These are phyloP conservation scores for Fusarium duplospermum DNA, from an alignment of 2,329 filamentous ascomycete genomes.

Conservation along the genomic window DNA sequence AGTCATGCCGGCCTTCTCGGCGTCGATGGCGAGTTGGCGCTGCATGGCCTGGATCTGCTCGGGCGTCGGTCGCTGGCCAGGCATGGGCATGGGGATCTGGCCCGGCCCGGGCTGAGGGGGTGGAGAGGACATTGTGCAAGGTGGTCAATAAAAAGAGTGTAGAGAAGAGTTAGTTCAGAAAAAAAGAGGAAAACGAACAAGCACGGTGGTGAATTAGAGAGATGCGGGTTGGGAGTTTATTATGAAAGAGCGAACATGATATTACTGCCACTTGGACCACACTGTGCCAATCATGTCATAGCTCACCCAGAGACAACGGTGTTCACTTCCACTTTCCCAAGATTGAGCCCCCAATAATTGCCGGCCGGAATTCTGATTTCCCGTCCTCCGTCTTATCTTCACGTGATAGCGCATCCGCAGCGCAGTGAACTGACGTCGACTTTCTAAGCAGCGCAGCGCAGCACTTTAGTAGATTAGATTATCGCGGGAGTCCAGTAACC, in stretches of 20 bases:
- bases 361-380: constrained; percentile 45
- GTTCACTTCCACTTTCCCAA: constrained; percentile 48
- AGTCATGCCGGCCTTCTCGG: constrained; percentile 84
- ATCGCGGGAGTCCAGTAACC: not conserved
- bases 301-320: constrained; percentile 48
- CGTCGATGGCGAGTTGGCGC: constrained; percentile 83
- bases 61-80: constrained; percentile 71
- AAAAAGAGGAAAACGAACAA: constrained; percentile 18
- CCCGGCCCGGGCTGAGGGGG: constrained; percentile 45
- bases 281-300: constrained; percentile 42
- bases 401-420: constrained; percentile 30
- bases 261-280: constrained; percentile 39
- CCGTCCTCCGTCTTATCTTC: constrained; percentile 37
- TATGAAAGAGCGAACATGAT: constrained; percentile 33
- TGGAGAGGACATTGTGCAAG: constrained; percentile 45
- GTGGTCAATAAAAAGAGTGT: constrained; percentile 18
- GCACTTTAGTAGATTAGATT: too few species aligned
- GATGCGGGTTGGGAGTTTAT: constrained; percentile 24
- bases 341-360: constrained; percentile 24
- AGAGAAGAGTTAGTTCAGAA: constrained; percentile 22
- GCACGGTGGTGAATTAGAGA: constrained; percentile 23
- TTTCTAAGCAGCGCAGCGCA: not conserved
- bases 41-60: constrained; percentile 90
- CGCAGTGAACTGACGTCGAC: not conserved
- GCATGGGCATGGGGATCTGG: constrained; percentile 50